phyloP scores from a whole-genome alignment of 1,139 yeast genomes.

The Yamadazyma trypodendri region DNA sequence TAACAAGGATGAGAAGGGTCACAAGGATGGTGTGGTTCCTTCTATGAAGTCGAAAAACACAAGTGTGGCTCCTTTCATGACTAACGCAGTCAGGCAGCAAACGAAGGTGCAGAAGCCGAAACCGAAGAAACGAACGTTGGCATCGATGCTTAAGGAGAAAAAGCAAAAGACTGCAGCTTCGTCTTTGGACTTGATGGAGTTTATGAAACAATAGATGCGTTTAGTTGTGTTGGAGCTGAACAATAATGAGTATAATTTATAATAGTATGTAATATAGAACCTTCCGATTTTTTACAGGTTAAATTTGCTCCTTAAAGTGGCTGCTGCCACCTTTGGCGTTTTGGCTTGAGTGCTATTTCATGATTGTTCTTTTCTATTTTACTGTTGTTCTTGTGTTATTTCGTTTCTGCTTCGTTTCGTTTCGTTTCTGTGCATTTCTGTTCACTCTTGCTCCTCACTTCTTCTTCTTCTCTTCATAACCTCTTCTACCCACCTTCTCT shows the following conservation, averaged over 20 bases:
- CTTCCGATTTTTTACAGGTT: no score
- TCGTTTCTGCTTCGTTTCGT: no score
- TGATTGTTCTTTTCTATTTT: no score
- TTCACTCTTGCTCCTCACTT: neutral
- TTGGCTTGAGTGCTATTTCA: no score
- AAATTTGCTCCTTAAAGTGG: no score
- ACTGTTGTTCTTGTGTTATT: no score
- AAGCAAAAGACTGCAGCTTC: slow-evolving; percentile 31
- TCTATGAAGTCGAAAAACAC: neutral
- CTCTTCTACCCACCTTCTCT: neutral
- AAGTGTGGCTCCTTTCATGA: no score
- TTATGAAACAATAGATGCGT: slow-evolving; percentile 18
- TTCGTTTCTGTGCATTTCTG: neutral
- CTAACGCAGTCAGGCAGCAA: slow-evolving; percentile 18
- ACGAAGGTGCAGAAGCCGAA: slow-evolving; percentile 16
- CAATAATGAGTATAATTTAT: neutral
- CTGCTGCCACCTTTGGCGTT: no score
- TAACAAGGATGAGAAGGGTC: neutral
- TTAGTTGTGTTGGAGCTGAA: neutral
- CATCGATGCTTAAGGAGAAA: slow-evolving; percentile 39
- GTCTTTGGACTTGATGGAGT: slow-evolving; percentile 46
- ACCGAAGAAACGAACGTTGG: slow-evolving; percentile 23
- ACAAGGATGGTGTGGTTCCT: neutral
- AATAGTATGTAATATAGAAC: neutral
- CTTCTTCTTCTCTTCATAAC: neutral